A percentile compares a stretch with the other conserved stretches of the same genome.
phyloP scores from a whole-genome alignment of 2,329 filamentous ascomycete species.

The Penicillium griseofulvum region DNA sequence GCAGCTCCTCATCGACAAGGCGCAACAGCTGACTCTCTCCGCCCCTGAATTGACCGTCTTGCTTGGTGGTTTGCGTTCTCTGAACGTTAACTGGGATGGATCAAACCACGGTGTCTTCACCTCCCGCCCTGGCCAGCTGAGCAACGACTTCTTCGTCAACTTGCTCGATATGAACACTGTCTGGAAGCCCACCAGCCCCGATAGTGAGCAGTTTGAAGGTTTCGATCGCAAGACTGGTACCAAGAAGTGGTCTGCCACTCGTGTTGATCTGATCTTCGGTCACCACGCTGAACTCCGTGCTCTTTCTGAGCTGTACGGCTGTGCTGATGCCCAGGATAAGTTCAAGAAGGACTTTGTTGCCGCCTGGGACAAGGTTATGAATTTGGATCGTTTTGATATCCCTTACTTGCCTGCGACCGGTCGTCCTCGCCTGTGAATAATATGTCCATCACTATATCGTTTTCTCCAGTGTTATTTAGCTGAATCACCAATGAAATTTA shows the following conservation, averaged over 20 bases:
- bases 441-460: background rate
- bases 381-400: constrained; percentile 68
- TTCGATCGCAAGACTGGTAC: constrained; percentile 63
- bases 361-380: constrained; percentile 73
- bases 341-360: constrained; percentile 70
- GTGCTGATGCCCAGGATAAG: constrained; percentile 58
- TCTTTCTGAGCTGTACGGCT: constrained; percentile 67
- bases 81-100: constrained; percentile 70
- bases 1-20: constrained; percentile 69
- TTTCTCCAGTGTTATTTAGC: background rate
- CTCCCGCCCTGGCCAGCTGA: constrained; percentile 63
- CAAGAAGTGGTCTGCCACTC: constrained; percentile 68
- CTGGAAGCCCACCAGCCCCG: constrained; percentile 59
- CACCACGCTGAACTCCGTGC: constrained; percentile 73
- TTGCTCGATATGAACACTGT: constrained; percentile 64
- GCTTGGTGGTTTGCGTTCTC: constrained; percentile 67
- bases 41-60: constrained; percentile 70
- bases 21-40: constrained; percentile 67
- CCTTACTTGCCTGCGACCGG: constrained; percentile 13
- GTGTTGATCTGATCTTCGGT: constrained; percentile 68
- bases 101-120: constrained; percentile 68
- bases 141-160: constrained; percentile 81
- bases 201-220: constrained; percentile 61
- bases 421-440: constrained; percentile 20
- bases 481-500: background rate